Conservation (phyloP, 148 eudicot genomes). For the Vaccinium corymbosum region DNA sequence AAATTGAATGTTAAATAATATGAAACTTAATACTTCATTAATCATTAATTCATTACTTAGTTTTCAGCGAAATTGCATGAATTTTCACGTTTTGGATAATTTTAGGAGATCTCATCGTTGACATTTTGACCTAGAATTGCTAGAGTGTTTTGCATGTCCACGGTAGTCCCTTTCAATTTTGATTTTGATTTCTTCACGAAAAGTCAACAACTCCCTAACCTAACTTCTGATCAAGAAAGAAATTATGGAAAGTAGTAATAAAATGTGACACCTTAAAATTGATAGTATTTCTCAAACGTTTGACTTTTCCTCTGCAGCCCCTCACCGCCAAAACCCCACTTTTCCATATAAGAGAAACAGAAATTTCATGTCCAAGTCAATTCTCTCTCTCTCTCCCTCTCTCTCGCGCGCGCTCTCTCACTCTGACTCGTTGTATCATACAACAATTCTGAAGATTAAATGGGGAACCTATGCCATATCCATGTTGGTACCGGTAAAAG, state of each 20-base stretch:
- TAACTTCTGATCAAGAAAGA: slow-evolving; percentile 8
- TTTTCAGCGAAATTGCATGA: neutral
- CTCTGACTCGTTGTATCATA: neutral
- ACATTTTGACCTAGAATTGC: neutral
- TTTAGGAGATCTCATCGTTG: neutral
- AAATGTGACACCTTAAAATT: slow-evolving; percentile 1
- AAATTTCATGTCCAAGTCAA: slow-evolving; percentile 4
- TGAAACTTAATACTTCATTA: neutral
- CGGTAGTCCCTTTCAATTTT: slow-evolving; percentile 8
- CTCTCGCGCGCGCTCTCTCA: too few species aligned
- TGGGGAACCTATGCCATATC: slow-evolving; percentile 8
- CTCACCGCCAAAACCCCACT: slow-evolving; percentile 5
- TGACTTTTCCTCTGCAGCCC: slow-evolving; percentile 16
- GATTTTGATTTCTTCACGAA: neutral
- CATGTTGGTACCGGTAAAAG: slow-evolving; percentile 4
- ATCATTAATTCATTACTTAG: neutral
- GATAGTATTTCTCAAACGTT: neutral
- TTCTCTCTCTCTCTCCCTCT: neutral
- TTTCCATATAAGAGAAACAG: neutral
- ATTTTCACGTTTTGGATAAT: neutral
- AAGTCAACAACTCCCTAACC: slow-evolving; percentile 9
- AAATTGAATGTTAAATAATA: neutral
- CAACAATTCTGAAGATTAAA: neutral
- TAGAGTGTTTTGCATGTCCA: neutral
- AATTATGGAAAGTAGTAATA: slow-evolving; percentile 8